phyloP scores from a whole-genome alignment of 2,329 filamentous ascomycete genomes.

The Leptographium flavum region DNA sequence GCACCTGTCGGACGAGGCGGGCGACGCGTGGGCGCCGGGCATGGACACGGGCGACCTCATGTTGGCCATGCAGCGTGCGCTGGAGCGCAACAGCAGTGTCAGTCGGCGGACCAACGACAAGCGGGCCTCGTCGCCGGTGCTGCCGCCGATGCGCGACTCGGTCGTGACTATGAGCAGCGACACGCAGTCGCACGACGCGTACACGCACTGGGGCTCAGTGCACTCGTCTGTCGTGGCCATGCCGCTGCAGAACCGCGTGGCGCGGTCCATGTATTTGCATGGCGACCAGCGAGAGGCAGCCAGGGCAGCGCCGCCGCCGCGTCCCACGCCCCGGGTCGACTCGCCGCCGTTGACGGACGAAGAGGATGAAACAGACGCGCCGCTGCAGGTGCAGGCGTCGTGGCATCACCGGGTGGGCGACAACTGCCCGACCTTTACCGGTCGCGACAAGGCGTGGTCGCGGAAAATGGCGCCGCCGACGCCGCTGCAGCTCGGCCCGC shows the following conservation, averaged over 20 bases:
- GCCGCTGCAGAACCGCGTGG: constrained; percentile 27
- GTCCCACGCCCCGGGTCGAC: background rate
- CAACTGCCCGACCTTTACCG: constrained; percentile 43
- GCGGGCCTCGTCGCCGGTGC: constrained; percentile 35
- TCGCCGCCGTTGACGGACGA: constrained; percentile 2
- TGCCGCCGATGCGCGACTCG: constrained; percentile 25
- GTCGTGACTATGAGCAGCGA: constrained; percentile 22
- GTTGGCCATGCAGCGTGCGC: background rate
- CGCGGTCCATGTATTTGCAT: constrained; percentile 26
- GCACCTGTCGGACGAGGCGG: constrained; percentile 20
- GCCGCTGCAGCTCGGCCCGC: constrained; percentile 34
- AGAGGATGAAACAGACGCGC: background rate
- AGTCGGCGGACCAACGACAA: constrained; percentile 15
- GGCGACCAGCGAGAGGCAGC: constrained; percentile 6
- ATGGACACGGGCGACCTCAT: background rate
- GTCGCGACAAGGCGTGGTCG: constrained; percentile 27
- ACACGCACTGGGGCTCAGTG: constrained; percentile 34
- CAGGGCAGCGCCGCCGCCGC: background rate
- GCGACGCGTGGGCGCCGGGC: constrained; percentile 25
- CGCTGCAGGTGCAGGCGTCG: constrained; percentile 2
- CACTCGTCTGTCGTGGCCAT: constrained; percentile 32
- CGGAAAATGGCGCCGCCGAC: constrained; percentile 42
- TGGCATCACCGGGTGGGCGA: constrained; percentile 48
- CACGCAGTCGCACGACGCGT: constrained; percentile 23
- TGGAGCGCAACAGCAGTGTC: constrained; percentile 9